Base-by-base conservation (phyloP, 2,329 filamentous ascomycete species). In the Aaosphaeria arxii region DNA sequence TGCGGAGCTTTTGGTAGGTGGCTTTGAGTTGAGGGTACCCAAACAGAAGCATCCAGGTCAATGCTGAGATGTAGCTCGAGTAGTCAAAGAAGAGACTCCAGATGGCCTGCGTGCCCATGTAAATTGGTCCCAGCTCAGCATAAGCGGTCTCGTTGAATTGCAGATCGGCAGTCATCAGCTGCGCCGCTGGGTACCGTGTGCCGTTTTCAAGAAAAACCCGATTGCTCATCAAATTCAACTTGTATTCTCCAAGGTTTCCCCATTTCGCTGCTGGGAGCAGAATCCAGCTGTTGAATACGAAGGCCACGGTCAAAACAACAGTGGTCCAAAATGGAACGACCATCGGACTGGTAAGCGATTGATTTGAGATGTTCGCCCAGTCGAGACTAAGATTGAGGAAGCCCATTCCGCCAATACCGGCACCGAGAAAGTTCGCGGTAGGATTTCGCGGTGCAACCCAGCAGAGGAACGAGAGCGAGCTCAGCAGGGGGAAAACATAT, bases 31-130 rank as follows among this genome's bases (percentile, higher is more conserved):
- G 73, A 0, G 70, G 54, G 39, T 70, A 80, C 1, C 81, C 79
- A 48, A 84, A 84, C 0, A 81, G 74, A 4, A 67, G 67, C 61
- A 83, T 80, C 81, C 82, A 85, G 5, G 77, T 76, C 42, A 84
- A 71, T 0, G 80, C 79, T 1, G 81, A 83, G 1, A 79, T 74
- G 48, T 82, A 79, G 6, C 80, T 77, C 5, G 82, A 80, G 47
- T 84, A 84, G 58, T 81, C 79, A 60, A 83, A 84, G 65, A 83
- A 83, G 51, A 80, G 80, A 4, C 66, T 63, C 81, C 81, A 85
- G 3, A 82, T 71, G 39, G 77, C 74, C 50, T 84, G 82, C 0
- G 79, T 67, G 1, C 82, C 78, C 45, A 83, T 76, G 52, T 82
- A 82, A n/a, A 81, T 70, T 2, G 77, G 77, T 0, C 82, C 82